phyloP scores from a whole-genome alignment of 2,329 filamentous ascomycete species.

The Penicillium digitatum region DNA sequence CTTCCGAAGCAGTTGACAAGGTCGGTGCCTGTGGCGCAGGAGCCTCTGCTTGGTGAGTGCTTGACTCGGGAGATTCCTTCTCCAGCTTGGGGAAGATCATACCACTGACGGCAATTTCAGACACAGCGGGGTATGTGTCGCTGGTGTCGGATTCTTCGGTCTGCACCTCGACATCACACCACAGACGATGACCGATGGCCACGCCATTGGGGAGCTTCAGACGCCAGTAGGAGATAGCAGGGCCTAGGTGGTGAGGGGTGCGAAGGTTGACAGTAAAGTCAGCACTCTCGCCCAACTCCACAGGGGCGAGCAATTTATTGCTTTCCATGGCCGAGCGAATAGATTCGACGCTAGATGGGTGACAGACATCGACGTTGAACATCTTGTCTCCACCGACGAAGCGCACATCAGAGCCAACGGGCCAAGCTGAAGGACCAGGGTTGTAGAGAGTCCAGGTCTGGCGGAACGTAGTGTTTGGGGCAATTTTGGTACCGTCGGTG shows the following conservation, averaged over 20 bases:
- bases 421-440: slow-evolving; percentile 74
- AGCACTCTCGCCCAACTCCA: slow-evolving; percentile 70
- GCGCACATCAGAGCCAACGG: slow-evolving; percentile 81
- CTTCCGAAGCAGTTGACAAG: slow-evolving; percentile 48
- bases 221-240: slow-evolving; percentile 93
- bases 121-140: slow-evolving; percentile 27
- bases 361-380: slow-evolving; percentile 79
- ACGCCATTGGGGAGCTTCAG: slow-evolving; percentile 74
- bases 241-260: slow-evolving; percentile 70
- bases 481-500: slow-evolving; percentile 69
- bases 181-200: slow-evolving; percentile 88
- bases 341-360: slow-evolving; percentile 72
- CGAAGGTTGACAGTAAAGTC: slow-evolving; percentile 82
- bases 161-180: slow-evolving; percentile 80
- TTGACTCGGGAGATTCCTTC: slow-evolving; percentile 82
- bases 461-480: slow-evolving; percentile 69
- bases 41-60: slow-evolving; percentile 60
- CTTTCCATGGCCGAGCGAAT: slow-evolving; percentile 78
- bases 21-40: slow-evolving; percentile 33
- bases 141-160: slow-evolving; percentile 16
- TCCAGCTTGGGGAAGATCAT: slow-evolving; percentile 98
- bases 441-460: slow-evolving; percentile 93
- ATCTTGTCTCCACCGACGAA: slow-evolving; percentile 95
- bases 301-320: slow-evolving; percentile 64
- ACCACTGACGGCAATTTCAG: slow-evolving; percentile 52